Evolutionary conservation across 257 asterid genomes (phyloP).

Genomic region (Agastache rugosa): DNA sequence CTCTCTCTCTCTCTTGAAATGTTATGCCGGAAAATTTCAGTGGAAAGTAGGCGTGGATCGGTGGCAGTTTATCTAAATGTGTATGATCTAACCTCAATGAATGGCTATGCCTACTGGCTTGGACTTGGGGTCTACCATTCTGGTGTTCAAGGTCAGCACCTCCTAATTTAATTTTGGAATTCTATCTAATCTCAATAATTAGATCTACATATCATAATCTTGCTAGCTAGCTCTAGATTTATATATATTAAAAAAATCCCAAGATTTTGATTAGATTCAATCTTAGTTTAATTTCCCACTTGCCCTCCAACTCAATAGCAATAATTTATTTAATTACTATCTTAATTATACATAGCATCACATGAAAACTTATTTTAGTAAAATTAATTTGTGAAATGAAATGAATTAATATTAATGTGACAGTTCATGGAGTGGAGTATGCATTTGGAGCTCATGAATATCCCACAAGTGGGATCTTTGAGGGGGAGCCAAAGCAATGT

Average conservation of each 20-base stretch:
- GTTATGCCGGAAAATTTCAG: slow-evolving; percentile 66
- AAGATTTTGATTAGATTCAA: neutral
- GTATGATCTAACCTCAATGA: slow-evolving; percentile 75
- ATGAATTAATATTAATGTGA: neutral
- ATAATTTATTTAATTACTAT: neutral
- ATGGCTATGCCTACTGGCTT: slow-evolving; percentile 86
- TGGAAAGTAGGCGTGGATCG: slow-evolving; percentile 54
- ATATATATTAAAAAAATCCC: neutral
- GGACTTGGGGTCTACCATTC: slow-evolving; percentile 93
- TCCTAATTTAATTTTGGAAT: neutral
- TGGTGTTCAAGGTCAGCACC: slow-evolving; percentile 74
- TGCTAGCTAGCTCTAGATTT: neutral
- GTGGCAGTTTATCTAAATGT: slow-evolving; percentile 76
- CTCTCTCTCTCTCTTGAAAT: slow-evolving; percentile 35
- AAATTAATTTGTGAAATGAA: neutral
- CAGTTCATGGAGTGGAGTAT: slow-evolving; percentile 71
- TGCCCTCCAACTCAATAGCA: slow-evolving; percentile 1
- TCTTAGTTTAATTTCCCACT: neutral
- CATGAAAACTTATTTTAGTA: neutral
- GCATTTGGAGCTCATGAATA: slow-evolving; percentile 75
- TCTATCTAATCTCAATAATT: slow-evolving; percentile 7
- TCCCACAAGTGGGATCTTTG: slow-evolving; percentile 69
- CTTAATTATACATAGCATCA: neutral
- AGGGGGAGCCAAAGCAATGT: slow-evolving; percentile 62
- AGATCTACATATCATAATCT: slow-evolving; percentile 31